phyloP scores from a whole-genome alignment of 352 stramenopile genomes.

The Globisporangium alternatum region DNA sequence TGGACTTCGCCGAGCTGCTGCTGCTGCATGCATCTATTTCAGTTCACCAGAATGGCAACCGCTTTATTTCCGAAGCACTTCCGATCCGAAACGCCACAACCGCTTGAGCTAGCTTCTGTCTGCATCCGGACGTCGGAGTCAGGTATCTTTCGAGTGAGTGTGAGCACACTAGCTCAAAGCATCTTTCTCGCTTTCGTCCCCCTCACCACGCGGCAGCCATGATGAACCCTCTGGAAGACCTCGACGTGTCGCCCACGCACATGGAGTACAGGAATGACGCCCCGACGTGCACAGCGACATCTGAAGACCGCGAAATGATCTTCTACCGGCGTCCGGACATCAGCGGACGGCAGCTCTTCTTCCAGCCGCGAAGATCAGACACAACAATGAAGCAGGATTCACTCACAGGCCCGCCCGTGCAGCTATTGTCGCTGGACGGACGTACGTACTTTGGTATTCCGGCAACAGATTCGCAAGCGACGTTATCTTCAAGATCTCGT shows the following conservation, averaged over 20 bases:
- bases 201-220: slow-evolving; percentile 13
- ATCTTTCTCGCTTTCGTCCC: not conserved
- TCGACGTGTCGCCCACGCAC: slow-evolving; percentile 19
- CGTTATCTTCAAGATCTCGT: not conserved
- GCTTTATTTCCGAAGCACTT: slow-evolving; percentile 1
- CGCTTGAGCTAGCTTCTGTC: not conserved
- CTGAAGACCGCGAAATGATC: slow-evolving; percentile 31
- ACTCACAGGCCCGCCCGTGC: slow-evolving; percentile 26
- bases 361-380: slow-evolving; percentile 9
- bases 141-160: not conserved
- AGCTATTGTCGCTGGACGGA: slow-evolving; percentile 48
- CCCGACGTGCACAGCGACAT: not conserved
- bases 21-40: not conserved
- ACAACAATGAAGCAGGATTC: not conserved
- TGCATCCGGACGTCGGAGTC: not conserved
- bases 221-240: slow-evolving; percentile 34
- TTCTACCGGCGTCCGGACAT: slow-evolving; percentile 51
- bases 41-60: not conserved
- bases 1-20: not conserved
- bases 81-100: slow-evolving; percentile 9
- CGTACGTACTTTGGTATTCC: slow-evolving; percentile 41
- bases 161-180: not conserved
- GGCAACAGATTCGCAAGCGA: not conserved
- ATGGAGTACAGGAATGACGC: not conserved
- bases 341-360: slow-evolving; percentile 26